Percentiles rank a stretch among this genome's conserved stretches.
Conservation (phyloP, 2,329 filamentous ascomycete genomes). For the Pestalotiopsis sp. region DNA sequence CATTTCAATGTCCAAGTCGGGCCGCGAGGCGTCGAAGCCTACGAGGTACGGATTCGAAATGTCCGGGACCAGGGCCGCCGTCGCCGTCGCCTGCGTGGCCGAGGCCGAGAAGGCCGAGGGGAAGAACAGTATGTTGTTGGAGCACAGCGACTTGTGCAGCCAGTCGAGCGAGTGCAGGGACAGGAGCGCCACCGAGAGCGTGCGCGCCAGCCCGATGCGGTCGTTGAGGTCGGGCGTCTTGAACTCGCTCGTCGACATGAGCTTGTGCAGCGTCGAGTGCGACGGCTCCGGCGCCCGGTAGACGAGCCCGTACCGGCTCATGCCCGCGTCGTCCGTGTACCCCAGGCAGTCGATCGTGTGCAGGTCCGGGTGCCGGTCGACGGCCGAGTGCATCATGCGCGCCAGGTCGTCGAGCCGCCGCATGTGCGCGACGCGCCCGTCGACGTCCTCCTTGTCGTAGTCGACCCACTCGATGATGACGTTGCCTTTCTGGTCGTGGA, state of each 20-base stretch:
- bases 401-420: constrained; percentile 49
- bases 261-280: constrained; percentile 40
- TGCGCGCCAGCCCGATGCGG: constrained; percentile 43
- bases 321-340: constrained; percentile 44
- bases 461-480: constrained; percentile 48
- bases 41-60: constrained; percentile 40
- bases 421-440: constrained; percentile 44
- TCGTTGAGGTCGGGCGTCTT: constrained; percentile 48
- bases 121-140: constrained; percentile 46
- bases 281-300: constrained; percentile 39
- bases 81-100: constrained; percentile 26
- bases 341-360: constrained; percentile 50
- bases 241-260: constrained; percentile 40
- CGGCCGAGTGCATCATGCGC: constrained; percentile 49
- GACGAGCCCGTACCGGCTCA: constrained; percentile 45
- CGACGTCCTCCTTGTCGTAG: constrained; percentile 44
- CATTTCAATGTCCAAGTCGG: constrained; percentile 37
- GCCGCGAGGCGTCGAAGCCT: constrained; percentile 43
- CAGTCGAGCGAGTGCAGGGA: constrained; percentile 57
- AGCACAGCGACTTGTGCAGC: constrained; percentile 48
- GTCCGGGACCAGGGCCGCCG: constrained; percentile 35
- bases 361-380: constrained; percentile 46
- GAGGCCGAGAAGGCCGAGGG: constrained; percentile 37
- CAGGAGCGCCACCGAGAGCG: constrained; percentile 46
- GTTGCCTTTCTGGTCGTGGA: constrained; percentile 34